A percentile compares a stretch with the other conserved stretches of the same genome.
Evolutionary conservation across 441 rosid species (phyloP).

Genomic region (Manihot esculenta): DNA sequence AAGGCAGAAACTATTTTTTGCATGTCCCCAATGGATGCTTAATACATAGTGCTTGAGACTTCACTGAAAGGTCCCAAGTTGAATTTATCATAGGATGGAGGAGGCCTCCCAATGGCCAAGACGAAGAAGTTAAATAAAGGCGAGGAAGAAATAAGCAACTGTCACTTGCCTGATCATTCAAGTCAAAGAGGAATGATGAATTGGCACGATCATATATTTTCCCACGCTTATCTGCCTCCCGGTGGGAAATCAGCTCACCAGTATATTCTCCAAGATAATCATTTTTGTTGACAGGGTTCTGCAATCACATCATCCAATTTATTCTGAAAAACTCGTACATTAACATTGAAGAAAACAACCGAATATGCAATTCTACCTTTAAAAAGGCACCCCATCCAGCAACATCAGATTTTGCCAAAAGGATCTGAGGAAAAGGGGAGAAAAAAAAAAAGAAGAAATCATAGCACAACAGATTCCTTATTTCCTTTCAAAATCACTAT

Average conservation of each 20-base stretch:
- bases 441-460: conserved; percentile 10
- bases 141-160: background rate
- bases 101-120: background rate
- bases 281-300: conserved; percentile 68
- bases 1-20: conserved; percentile 29
- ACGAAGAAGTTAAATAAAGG: background rate
- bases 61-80: background rate
- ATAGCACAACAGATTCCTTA: conserved; percentile 6
- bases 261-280: conserved; percentile 95
- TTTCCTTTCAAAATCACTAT: conserved; percentile 11
- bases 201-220: conserved; percentile 63
- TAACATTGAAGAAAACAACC: background rate
- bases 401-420: conserved; percentile 70
- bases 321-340: conserved; percentile 12
- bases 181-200: conserved; percentile 79
- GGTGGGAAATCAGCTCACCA: conserved; percentile 78
- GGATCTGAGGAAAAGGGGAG: conserved; percentile 47
- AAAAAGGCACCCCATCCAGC: conserved; percentile 98
- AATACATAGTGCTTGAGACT: background rate
- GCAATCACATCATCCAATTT: conserved; percentile 31
- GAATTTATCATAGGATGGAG: background rate
- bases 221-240: conserved; percentile 87
- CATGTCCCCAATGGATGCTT: conserved; percentile 31
- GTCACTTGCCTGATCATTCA: conserved; percentile 81
- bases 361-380: conserved; percentile 40